Conservation (phyloP, 768 basidiomycete genomes). For the Grammothele lineata region DNA sequence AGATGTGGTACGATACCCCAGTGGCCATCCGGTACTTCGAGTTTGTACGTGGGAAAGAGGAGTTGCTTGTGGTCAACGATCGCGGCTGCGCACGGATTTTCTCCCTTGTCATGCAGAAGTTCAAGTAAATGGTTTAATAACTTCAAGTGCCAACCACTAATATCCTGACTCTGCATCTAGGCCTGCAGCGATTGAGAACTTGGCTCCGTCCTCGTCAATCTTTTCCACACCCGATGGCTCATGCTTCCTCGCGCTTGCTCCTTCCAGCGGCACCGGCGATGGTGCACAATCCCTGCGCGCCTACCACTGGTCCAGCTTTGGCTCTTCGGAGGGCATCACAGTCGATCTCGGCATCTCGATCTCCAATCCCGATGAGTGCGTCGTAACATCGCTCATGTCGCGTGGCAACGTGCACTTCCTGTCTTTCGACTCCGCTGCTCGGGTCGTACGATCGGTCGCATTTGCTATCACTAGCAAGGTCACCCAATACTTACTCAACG, state of each 20-base stretch:
- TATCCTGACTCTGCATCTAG: constrained; percentile 32
- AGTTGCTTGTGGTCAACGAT: constrained; percentile 47
- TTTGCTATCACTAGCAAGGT: constrained; percentile 51
- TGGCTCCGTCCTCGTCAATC: constrained; percentile 30
- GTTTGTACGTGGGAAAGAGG: constrained; percentile 49
- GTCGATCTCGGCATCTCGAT: constrained; percentile 32
- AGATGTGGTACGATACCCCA: constrained; percentile 36
- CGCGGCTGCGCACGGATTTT: constrained; percentile 41
- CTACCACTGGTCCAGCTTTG: constrained; percentile 57
- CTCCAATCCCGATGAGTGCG: constrained; percentile 19
- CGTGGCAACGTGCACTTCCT: constrained; percentile 41
- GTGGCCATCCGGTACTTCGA: constrained; percentile 31
- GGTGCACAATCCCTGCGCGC: constrained; percentile 27
- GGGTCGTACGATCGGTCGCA: constrained; percentile 36
- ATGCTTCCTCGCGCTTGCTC: constrained; percentile 39
- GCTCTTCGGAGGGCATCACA: constrained; percentile 41
- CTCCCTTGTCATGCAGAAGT: constrained; percentile 49
- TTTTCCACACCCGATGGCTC: constrained; percentile 52
- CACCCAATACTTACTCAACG: constrained; percentile 53
- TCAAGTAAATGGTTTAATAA: constrained; percentile 41
- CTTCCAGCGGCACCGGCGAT: constrained; percentile 5
- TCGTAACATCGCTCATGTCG: constrained; percentile 43
- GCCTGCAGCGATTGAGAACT: constrained; percentile 40
- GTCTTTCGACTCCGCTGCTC: constrained; percentile 30
- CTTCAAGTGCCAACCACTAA: too few species aligned